Evolutionary conservation across 1,284 basidiomycete species (phyloP).

Genomic region (Peniophora sp.): DNA sequence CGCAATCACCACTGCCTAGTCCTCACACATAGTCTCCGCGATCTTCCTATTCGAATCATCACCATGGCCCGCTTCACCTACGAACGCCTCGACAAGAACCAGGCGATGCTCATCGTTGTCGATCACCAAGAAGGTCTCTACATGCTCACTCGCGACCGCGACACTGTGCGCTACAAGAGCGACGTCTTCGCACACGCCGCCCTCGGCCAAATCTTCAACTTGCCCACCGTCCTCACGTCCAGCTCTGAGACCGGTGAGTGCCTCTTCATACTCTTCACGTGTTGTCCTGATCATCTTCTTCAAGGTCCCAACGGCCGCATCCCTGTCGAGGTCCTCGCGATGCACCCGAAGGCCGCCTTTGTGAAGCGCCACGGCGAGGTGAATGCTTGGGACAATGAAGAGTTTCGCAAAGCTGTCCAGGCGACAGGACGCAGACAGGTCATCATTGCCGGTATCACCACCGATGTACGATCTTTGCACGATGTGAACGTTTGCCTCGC

Average conservation of each 20-base stretch:
- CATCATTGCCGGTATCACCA: slow-evolving; percentile 38
- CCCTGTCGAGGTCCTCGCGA: slow-evolving; percentile 31
- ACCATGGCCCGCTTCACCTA: background rate
- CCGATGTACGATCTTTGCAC: slow-evolving; percentile 30
- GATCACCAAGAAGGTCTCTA: slow-evolving; percentile 41
- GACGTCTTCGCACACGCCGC: slow-evolving; percentile 38
- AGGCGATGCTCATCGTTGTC: slow-evolving; percentile 33
- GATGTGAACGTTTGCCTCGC: background rate
- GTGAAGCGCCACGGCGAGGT: slow-evolving; percentile 41
- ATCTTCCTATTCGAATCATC: too few species aligned
- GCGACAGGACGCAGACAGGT: slow-evolving; percentile 40
- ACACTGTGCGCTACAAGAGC: slow-evolving; percentile 30
- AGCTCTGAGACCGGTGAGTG: slow-evolving; percentile 31
- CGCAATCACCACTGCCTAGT: too few species aligned
- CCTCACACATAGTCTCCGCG: too few species aligned
- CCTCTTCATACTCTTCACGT: background rate
- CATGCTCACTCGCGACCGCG: slow-evolving; percentile 32
- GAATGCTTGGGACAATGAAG: slow-evolving; percentile 40
- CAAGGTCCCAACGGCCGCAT: slow-evolving; percentile 39
- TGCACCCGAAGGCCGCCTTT: slow-evolving; percentile 34
- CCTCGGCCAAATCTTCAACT: slow-evolving; percentile 32
- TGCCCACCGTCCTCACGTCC: slow-evolving; percentile 38
- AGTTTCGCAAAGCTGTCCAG: slow-evolving; percentile 36
- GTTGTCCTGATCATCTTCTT: too few species aligned
- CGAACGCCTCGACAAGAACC: slow-evolving; percentile 28